Evolutionary conservation across 352 stramenopile species (phyloP), one percentile per base, ranked within the genome.

Genomic region (Pilasporangium apinafurcum): DNA sequence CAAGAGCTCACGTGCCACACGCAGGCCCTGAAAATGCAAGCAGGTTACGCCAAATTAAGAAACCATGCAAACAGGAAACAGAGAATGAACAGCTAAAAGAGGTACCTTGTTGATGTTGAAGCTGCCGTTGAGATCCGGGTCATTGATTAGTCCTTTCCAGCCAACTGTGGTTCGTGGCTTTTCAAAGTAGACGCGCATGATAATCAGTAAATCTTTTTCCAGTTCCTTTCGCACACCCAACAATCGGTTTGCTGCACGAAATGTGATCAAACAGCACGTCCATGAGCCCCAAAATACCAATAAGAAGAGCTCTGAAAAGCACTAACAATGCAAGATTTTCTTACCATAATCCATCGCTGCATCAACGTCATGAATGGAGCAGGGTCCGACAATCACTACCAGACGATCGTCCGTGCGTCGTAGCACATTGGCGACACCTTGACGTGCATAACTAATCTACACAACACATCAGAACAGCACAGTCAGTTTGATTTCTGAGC

Each of bases 51-150:
- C n/a, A n/a, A n/a, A n/a, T n/a, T n/a, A n/a, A n/a, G n/a, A n/a
- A n/a, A n/a, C n/a, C n/a, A n/a, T n/a, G n/a, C n/a, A n/a, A n/a
- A n/a, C n/a, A n/a, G n/a, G n/a, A n/a, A n/a, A n/a, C n/a, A n/a
- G n/a, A n/a, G n/a, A n/a, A n/a, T n/a, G n/a, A n/a, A n/a, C n/a
- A n/a, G n/a, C n/a, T n/a, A n/a, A n/a, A n/a, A n/a, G n/a, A n/a
- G n/a, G n/a, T n/a, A n/a, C n/a, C 64, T 95, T 93, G 75, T 95
- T 95, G 62, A 95, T 95, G 60, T 95, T 93, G 62, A 94, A 95
- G 25, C 81, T 88, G 53, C 79, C 81, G 36, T 94, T 68, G 30
- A 95, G 77, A 52, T 95, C 79, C 37, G 84, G 84, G 58, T 95
- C 82, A 56, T 95, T 95, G 65, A 95, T 95, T 53, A 95, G 52